phyloP scores from a whole-genome alignment of 2,329 filamentous ascomycete genomes.

The Chaetomiaceae sp. region DNA sequence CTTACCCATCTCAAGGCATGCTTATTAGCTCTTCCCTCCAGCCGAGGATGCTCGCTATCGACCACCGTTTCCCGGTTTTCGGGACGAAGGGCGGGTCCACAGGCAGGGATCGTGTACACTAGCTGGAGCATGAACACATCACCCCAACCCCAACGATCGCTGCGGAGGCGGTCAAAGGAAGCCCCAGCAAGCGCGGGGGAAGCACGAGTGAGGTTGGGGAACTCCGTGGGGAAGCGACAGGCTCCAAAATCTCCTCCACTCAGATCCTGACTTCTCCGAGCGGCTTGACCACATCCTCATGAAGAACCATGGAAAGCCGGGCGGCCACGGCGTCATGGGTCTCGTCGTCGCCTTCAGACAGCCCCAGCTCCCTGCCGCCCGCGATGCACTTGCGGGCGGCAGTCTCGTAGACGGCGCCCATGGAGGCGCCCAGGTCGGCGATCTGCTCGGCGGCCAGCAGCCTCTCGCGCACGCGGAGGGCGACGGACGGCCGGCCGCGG shows the following conservation, averaged over 20 bases:
- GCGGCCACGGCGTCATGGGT: constrained; percentile 35
- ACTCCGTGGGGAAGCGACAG: not conserved
- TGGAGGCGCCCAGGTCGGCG: constrained; percentile 22
- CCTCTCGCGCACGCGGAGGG: constrained; percentile 21
- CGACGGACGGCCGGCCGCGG: constrained; percentile 19
- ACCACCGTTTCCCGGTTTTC: not conserved
- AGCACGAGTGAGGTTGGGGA: not conserved
- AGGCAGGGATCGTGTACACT: not conserved
- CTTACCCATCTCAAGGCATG: not conserved
- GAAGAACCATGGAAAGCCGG: constrained; percentile 35
- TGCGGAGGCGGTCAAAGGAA: not conserved
- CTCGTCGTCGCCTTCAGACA: constrained; percentile 35
- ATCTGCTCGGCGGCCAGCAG: constrained; percentile 21
- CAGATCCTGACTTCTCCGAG: constrained; percentile 34
- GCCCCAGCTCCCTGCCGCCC: constrained; percentile 31
- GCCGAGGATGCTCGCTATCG: not conserved
- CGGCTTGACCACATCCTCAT: constrained; percentile 40
- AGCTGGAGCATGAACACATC: too few species aligned
- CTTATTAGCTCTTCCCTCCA: not conserved
- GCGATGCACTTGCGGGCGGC: constrained; percentile 24
- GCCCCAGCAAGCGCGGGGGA: not conserved
- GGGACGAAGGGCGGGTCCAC: not conserved
- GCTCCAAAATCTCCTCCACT: not conserved
- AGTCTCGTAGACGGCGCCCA: constrained; percentile 24
- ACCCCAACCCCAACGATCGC: too few species aligned